Percentiles rank a stretch among this genome's conserved stretches.
Conservation (phyloP, 495 filamentous ascomycete species). For the Lasiosphaeris hirsuta region DNA sequence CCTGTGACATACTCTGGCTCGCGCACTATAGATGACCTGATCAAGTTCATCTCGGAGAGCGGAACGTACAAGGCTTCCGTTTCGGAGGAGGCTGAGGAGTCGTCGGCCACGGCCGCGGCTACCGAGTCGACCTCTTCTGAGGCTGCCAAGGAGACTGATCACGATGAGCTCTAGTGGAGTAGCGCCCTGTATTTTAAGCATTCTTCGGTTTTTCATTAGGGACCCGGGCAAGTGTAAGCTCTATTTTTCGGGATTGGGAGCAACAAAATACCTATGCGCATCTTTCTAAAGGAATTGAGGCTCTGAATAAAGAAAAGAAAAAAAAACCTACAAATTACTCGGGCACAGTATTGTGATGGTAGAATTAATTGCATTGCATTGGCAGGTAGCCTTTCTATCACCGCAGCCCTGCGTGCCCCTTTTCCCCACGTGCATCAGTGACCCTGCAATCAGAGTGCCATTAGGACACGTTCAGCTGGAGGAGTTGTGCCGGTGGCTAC, state of each 20-base stretch:
- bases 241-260: slow-evolving; percentile 24
- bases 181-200: slow-evolving; percentile 24
- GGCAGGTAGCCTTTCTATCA: not conserved
- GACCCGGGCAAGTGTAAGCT: slow-evolving; percentile 11
- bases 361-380: not conserved
- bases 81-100: slow-evolving; percentile 53
- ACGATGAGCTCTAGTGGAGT: slow-evolving; percentile 64
- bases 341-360: no score
- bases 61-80: slow-evolving; percentile 76
- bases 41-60: slow-evolving; percentile 90
- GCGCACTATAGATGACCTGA: slow-evolving; percentile 90
- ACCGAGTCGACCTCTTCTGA: slow-evolving; percentile 40
- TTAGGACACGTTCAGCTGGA: slow-evolving; percentile 11
- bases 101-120: slow-evolving; percentile 50
- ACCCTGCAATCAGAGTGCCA: not conserved
- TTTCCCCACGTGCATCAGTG: not conserved
- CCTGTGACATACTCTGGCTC: slow-evolving; percentile 85
- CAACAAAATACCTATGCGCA: slow-evolving; percentile 31
- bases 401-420: not conserved
- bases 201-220: slow-evolving; percentile 27
- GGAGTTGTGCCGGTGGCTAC: slow-evolving; percentile 18
- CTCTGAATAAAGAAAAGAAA: slow-evolving; percentile 6
- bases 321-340: not conserved
- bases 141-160: slow-evolving; percentile 42
- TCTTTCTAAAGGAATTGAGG: slow-evolving; percentile 22